Evolutionary conservation across 2,329 filamentous ascomycete species (phyloP), one percentile per base, ranked within the genome.

Genomic region (Aureobasidium mangrovei): DNA sequence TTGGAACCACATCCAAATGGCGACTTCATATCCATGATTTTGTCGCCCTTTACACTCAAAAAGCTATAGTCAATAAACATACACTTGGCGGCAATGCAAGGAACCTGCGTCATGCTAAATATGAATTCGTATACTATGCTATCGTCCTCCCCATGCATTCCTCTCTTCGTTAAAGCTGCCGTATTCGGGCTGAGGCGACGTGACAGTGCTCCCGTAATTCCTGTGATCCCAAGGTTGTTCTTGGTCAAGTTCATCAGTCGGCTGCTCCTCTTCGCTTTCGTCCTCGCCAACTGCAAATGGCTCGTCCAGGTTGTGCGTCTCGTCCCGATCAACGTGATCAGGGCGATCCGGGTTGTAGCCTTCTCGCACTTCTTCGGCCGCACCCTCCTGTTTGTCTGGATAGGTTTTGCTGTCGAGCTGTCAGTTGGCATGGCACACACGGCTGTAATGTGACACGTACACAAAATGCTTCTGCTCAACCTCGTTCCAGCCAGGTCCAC

Each of bases 401-500:
- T 76, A 80, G 66, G 73, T 57, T 71, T 80, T 61, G 27, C 53
- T 57, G 7, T 6, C 27, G 9, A 5, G 10, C 3, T 35, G 29
- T 41, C 33, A 46, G 41, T n/a, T 18, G 24, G 7, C 31, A 12
- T 10, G 7, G 33, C 7, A n/a, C 4, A 26, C 8, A 27, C 9
- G 12, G 18, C 7, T 24, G 1, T 28, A 27, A 38, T 9, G 9
- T 12, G 10, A 9, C n/a, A 68, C 75, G 68, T 69, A 77, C 73
- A 81, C 72, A 65, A 74, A 82, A 57, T 78, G 77, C 60, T 75
- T 78, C 18, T 74, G 69, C 57, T 79, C 74, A 7, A 72, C 72
- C 47, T 77, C 74, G 58, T 83, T 82, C 77, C 79, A 82, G 18
- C 74, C 77, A 28, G 81, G 74, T 28, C 81, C 78, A 46, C 80